phyloP scores from a whole-genome alignment of 2,329 filamentous ascomycete species.

The Fusarium sp. region DNA sequence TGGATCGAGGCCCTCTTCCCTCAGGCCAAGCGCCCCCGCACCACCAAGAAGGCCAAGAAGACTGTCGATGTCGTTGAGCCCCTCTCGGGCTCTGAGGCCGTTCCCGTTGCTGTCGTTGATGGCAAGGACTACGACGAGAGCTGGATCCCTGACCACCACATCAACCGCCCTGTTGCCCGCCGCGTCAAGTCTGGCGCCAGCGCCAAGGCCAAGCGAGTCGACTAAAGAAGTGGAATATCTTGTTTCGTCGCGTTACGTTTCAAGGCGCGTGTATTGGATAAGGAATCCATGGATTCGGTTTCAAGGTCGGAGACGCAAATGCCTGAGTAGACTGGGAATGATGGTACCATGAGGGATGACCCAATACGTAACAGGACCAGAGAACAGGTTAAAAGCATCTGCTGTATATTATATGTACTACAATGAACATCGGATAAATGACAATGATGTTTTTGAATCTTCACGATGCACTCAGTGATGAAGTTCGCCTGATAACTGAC shows the following conservation, averaged over 20 bases:
- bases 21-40: conserved; percentile 79
- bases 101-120: conserved; percentile 75
- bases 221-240: conserved; percentile 43
- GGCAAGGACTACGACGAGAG: conserved; percentile 86
- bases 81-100: conserved; percentile 77
- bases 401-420: conserved; percentile 46
- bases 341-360: conserved; percentile 23
- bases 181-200: conserved; percentile 71
- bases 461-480: not conserved
- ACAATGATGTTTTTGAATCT: conserved; percentile 15
- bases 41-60: conserved; percentile 75
- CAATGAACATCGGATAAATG: conserved; percentile 35
- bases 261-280: conserved; percentile 16
- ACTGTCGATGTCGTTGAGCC: conserved; percentile 69
- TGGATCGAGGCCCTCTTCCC: conserved; percentile 98
- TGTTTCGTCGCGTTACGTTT: conserved; percentile 2
- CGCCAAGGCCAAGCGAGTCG: conserved; percentile 57
- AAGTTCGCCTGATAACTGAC: no score
- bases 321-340: conserved; percentile 33
- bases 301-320: conserved; percentile 15
- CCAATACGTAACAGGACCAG: conserved; percentile 23
- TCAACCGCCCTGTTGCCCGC: conserved; percentile 83
- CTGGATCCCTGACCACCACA: conserved; percentile 92
- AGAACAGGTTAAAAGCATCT: conserved; percentile 22
- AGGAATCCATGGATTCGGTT: conserved; percentile 20